Base-by-base conservation (phyloP, 768 basidiomycete species). In the Cubamyces sp. region DNA sequence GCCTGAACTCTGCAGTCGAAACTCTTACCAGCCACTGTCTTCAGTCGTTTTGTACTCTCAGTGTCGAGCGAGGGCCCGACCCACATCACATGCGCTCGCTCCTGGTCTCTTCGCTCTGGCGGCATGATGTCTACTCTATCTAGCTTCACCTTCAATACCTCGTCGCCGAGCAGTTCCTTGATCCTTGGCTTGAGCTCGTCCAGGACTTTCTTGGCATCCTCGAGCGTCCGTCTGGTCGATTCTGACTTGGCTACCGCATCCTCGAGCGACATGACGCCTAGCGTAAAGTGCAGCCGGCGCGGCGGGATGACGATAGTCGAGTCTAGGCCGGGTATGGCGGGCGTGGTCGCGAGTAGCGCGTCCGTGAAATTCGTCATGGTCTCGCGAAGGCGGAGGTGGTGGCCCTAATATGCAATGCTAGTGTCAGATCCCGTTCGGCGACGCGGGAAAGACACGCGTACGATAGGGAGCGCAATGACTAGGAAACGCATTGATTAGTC, bases 181-280 rank as follows among this genome's bases (percentile, higher is more conserved):
- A 91, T 78, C 9, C 67, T 72, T n/a, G 77, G 73, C n/a, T 52
- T 40, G 7, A 77, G 65, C 5, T 54, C 58, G 9, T 57, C 28
- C 25, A 78, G 68, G 9, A 75, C 67, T 15, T 39, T 54, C n/a
- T 64, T 51, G 0, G 77, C 75, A 5, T 57, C 58, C 0, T 50
- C 49, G 14, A 77, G 58, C 11, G 72, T 73, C 30, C 8, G 37
- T 21, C 0, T 34, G 51, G 21, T 49, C 19, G 26, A 25, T 48
- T 6, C 14, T n/a, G 47, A 21, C 41, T 5, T 9, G 30, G n/a
- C 12, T 23, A 34, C 16, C 23, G 46, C 47, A n/a, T 60, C 46
- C 53, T 52, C 71, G 37, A 91, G 84, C 0, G 82, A 74, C 87
- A 92, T 88, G 0, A 91, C 88, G 1, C 90, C 90, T 2, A 92